phyloP scores from a whole-genome alignment of 2,329 filamentous ascomycete species.

The Bertia moriformis region DNA sequence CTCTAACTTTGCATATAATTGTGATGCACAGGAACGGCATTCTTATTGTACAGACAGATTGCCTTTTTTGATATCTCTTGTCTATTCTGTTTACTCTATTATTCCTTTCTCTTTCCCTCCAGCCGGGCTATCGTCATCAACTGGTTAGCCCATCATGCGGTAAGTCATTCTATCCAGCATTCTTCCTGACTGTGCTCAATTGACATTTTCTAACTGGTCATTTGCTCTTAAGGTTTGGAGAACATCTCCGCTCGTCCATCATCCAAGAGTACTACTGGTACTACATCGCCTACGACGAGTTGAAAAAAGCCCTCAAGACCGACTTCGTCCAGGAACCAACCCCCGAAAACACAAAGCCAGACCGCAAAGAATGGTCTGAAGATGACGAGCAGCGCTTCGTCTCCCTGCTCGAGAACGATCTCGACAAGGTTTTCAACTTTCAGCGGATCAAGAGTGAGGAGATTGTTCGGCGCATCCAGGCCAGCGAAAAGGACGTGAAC shows the following conservation, averaged over 20 bases:
- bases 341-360: slow-evolving; percentile 23
- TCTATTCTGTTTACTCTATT: too few species aligned
- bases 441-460: slow-evolving; percentile 95
- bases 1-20: too few species aligned
- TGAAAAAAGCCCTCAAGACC: slow-evolving; percentile 75
- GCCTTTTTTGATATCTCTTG: too few species aligned
- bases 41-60: too few species aligned
- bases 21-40: too few species aligned
- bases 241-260: slow-evolving; percentile 87
- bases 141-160: neutral
- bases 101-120: too few species aligned
- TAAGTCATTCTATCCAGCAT: too few species aligned
- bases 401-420: slow-evolving; percentile 69
- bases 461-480: slow-evolving; percentile 77
- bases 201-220: too few species aligned
- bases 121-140: neutral
- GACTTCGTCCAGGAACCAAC: slow-evolving; percentile 33
- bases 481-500: slow-evolving; percentile 76
- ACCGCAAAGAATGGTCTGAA: slow-evolving; percentile 64
- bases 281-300: slow-evolving; percentile 92
- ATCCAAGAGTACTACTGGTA: slow-evolving; percentile 97
- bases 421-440: slow-evolving; percentile 96
- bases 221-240: slow-evolving; percentile 60
- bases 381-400: slow-evolving; percentile 87
- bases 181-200: too few species aligned